Percentiles rank a stretch among this genome's conserved stretches.
Evolutionary conservation across 1,284 basidiomycete genomes (phyloP).

Genomic region (Chalciporus sp.): DNA sequence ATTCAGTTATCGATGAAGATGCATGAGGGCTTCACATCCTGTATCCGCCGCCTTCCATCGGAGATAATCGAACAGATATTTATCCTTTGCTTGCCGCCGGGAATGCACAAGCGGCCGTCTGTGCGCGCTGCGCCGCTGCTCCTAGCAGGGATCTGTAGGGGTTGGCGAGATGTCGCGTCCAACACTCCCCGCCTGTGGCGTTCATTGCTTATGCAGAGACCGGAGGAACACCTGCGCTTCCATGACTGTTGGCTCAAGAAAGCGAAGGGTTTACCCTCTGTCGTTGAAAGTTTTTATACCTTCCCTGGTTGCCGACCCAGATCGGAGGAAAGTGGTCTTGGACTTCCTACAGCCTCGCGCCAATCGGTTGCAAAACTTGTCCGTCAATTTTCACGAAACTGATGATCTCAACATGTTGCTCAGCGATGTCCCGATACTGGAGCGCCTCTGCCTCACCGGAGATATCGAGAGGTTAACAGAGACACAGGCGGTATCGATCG

Average conservation of each 20-base stretch:
- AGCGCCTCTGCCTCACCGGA: constrained; percentile 21
- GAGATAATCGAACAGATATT: constrained; percentile 43
- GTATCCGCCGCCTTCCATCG: constrained; percentile 34
- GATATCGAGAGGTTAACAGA: constrained; percentile 4
- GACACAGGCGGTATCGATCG: constrained; percentile 1
- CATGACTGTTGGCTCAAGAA: not conserved
- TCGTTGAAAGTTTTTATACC: constrained; percentile 19
- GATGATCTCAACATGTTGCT: constrained; percentile 13
- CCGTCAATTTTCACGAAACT: constrained; percentile 15
- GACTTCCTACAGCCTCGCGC: constrained; percentile 24
- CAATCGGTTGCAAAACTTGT: constrained; percentile 10
- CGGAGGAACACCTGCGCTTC: not conserved
- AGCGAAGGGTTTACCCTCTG: not conserved
- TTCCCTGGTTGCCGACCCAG: constrained; percentile 2
- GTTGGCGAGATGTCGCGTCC: constrained; percentile 24
- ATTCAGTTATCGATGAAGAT: constrained; percentile 17
- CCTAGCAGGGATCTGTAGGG: constrained; percentile 18
- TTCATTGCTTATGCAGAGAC: constrained; percentile 7
- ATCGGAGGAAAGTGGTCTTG: constrained; percentile 20
- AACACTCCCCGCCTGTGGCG: constrained; percentile 25
- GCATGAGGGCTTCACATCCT: constrained; percentile 29
- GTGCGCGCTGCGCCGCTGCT: constrained; percentile 25
- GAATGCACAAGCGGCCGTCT: constrained; percentile 23
- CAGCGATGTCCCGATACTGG: constrained; percentile 18
- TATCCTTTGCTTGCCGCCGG: constrained; percentile 33